phyloP scores from a whole-genome alignment of 2,329 filamentous ascomycete species.

The Pezicula rhizophila region DNA sequence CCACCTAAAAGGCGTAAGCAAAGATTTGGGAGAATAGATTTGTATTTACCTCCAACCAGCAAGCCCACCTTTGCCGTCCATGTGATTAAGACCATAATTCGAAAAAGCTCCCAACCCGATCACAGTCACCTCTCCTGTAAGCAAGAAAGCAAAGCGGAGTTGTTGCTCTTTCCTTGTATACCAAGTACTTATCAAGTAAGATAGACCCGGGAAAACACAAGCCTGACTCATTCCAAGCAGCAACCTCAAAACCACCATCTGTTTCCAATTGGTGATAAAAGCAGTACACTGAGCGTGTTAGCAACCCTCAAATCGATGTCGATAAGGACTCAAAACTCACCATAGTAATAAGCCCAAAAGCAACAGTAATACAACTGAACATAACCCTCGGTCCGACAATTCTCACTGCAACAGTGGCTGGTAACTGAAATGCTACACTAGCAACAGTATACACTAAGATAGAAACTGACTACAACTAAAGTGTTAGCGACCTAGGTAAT shows the following conservation, averaged over 20 bases:
- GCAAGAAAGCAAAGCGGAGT: slow-evolving; percentile 58
- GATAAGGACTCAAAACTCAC: slow-evolving; percentile 6
- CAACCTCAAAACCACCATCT: slow-evolving; percentile 64
- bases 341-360: slow-evolving; percentile 60
- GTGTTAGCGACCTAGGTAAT: not conserved
- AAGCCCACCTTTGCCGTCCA: slow-evolving; percentile 47
- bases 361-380: slow-evolving; percentile 53
- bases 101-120: slow-evolving; percentile 31
- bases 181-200: slow-evolving; percentile 38
- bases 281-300: slow-evolving; percentile 44
- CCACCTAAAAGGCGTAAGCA: slow-evolving; percentile 33
- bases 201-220: slow-evolving; percentile 45
- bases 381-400: slow-evolving; percentile 57
- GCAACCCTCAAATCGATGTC: not conserved
- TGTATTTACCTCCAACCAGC: slow-evolving; percentile 46
- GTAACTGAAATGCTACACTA: slow-evolving; percentile 62
- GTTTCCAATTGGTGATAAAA: slow-evolving; percentile 60
- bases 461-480: slow-evolving; percentile 43
- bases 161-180: slow-evolving; percentile 27
- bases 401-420: slow-evolving; percentile 60
- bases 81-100: slow-evolving; percentile 62
- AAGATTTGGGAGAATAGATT: too few species aligned
- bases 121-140: slow-evolving; percentile 59
- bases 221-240: slow-evolving; percentile 59
- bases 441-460: slow-evolving; percentile 71